These are phyloP conservation scores for Suillus bovinus DNA, from an alignment of 768 basidiomycete species.

Conservation along the genomic window DNA sequence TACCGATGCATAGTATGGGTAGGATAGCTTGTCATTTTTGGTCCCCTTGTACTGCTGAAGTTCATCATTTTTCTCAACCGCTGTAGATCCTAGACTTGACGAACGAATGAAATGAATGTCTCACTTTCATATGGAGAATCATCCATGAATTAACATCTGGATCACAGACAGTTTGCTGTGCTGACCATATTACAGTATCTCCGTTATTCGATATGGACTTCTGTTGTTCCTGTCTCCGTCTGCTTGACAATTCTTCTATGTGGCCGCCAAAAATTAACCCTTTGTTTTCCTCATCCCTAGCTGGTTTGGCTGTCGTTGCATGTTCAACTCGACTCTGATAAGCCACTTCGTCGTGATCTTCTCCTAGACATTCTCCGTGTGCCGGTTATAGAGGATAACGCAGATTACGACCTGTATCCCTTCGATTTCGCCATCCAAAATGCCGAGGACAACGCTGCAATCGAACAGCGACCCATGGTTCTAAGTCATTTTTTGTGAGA, in stretches of 20 bases:
- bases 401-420: neutral
- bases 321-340: neutral
- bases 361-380: neutral
- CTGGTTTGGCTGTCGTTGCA: neutral
- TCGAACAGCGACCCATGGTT: no score
- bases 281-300: neutral
- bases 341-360: neutral
- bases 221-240: neutral
- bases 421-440: neutral
- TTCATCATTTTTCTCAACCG: neutral
- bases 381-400: neutral
- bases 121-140: neutral
- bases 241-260: neutral
- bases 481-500: neutral
- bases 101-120: constrained; percentile 3
- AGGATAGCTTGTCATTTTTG: neutral
- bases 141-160: neutral
- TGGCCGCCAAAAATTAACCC: neutral
- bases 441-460: no score
- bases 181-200: neutral
- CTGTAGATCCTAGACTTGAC: constrained; percentile 1
- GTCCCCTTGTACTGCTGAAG: neutral
- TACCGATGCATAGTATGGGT: constrained; percentile 25
- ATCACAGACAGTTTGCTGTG: neutral
- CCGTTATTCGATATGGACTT: neutral